Base-by-base conservation (phyloP, 352 stramenopile species). In the Phytopythium sindhum region DNA sequence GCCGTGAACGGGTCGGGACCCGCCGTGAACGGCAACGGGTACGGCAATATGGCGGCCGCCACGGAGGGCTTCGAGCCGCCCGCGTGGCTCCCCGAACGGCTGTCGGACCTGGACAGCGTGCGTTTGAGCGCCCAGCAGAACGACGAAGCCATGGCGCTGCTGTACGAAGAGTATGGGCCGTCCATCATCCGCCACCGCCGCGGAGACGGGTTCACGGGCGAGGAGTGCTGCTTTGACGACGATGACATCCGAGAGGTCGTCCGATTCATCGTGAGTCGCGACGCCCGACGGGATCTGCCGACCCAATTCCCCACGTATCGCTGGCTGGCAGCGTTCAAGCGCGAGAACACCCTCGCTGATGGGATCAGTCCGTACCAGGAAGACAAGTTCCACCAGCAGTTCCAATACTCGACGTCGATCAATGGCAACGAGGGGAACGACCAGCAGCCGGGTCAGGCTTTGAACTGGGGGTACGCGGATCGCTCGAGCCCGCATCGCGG, bases 281-380 rank as follows among this genome's bases (percentile, higher is more conserved):
- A 78, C 44, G 75, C 73, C 12, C 71, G 69, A 12, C 70, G 75
- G 15, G 39, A 66, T 9, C 73, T 91, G 17, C 74, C 80, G 5
- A 15, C 66, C 4, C 70, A 76, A 47, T 89, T 91, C 35, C 78
- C 82, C 8, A 69, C 69, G 9, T 64, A 62, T 4, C 53, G 64
- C 21, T 91, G 82, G 82, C 77, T 91, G 51, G 31, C 69, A 45
- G 65, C 65, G 47, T 89, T 89, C 55, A 87, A 87, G 64, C 72
- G 73, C 14, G 68, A 80, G 24, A 83, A 91, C 53, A 71, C 73
- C 23, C 75, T 90, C 42, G 37, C 67, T 12, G 63, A 70, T 29
- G 60, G 53, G 55, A 19, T 62, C 12, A 35, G 44, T 42, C 24
- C 61, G 61, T 48, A 52, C 52, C 17, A 37, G 26, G 23, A 63